These are phyloP conservation scores for Capillidium rhysosporum DNA, from an alignment of 371 early-diverging fungal genomes.

Conservation along the genomic window DNA sequence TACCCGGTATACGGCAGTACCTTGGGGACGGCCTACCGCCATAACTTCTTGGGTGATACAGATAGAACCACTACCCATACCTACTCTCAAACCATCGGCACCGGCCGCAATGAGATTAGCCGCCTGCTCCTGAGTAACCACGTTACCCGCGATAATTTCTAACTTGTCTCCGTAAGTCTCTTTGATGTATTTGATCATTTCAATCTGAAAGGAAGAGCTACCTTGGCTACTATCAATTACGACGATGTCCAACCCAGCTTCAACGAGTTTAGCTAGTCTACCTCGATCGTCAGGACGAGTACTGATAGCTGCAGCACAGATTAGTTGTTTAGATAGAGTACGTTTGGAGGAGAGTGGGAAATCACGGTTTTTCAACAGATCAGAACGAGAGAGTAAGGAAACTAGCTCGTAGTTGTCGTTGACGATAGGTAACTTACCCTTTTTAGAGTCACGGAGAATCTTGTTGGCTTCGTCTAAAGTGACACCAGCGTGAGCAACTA, in stretches of 20 bases:
- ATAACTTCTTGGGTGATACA: constrained; percentile 98
- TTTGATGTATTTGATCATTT: constrained; percentile 86
- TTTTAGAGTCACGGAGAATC: constrained; percentile 70
- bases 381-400: constrained; percentile 82
- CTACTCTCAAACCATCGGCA: constrained; percentile 86
- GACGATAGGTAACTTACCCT: constrained; percentile 93
- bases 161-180: constrained; percentile 36
- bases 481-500: constrained; percentile 66
- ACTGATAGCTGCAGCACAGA: constrained; percentile 84
- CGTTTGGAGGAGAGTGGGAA: constrained; percentile 82
- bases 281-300: constrained; percentile 78
- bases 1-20: constrained; percentile 94
- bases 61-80: constrained; percentile 94
- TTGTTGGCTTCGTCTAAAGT: constrained; percentile 77
- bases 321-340: constrained; percentile 64
- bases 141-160: constrained; percentile 91
- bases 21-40: constrained; percentile 96
- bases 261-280: constrained; percentile 63
- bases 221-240: constrained; percentile 89
- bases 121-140: constrained; percentile 90
- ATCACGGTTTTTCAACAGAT: constrained; percentile 88
- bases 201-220: constrained; percentile 80
- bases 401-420: constrained; percentile 60
- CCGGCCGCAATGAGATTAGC: constrained; percentile 80
- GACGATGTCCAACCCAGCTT: constrained; percentile 87